Evolutionary conservation across 2,329 filamentous ascomycete species (phyloP), one percentile per base, ranked within the genome.

Genomic region (Pyrenophora teres): DNA sequence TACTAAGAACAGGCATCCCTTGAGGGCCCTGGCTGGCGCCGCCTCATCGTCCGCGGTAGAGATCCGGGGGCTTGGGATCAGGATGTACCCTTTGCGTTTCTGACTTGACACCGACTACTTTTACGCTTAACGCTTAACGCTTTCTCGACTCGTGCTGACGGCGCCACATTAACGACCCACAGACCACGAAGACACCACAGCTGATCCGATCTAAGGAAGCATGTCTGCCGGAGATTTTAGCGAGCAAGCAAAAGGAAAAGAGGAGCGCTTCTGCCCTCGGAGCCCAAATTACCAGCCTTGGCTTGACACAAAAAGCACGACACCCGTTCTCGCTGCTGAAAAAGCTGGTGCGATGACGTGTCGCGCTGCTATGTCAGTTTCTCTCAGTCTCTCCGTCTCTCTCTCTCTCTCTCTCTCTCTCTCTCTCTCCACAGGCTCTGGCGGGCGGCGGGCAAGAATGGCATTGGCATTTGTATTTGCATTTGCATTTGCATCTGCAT

Each of bases 91-190:
- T 63, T 56, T 60, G 59, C 57, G 63, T 64, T 59, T 65, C 60
- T 62, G 62, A 68, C 64, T 67, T 66, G 63, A 62, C 64, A 63
- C 61, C 13, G 53, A 66, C 60, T 63, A 59, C 60, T 56, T 59
- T 58, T 45, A n/a, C n/a, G n/a, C n/a, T n/a, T n/a, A n/a, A 57
- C 60, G 62, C 67, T 65, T 63, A 59, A 62, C 61, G 59, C 65
- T 66, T 61, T 56, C 60, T 66, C 57, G 57, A 64, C 59, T 68
- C 64, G 67, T 64, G 66, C 60, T 69, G 68, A 68, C 67, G 67
- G 65, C 68, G 67, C 67, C 67, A 70, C 69, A 65, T 63, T 62
- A 59, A 64, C 61, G 54, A 65, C 67, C 63, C 69, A 72, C 68
- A 65, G 69, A 66, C 68, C 68, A 64, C 50, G 31, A 31, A 56